These are phyloP conservation scores for Moringa oleifera DNA, from an alignment of 345 rosid genomes.

Conservation along the genomic window DNA sequence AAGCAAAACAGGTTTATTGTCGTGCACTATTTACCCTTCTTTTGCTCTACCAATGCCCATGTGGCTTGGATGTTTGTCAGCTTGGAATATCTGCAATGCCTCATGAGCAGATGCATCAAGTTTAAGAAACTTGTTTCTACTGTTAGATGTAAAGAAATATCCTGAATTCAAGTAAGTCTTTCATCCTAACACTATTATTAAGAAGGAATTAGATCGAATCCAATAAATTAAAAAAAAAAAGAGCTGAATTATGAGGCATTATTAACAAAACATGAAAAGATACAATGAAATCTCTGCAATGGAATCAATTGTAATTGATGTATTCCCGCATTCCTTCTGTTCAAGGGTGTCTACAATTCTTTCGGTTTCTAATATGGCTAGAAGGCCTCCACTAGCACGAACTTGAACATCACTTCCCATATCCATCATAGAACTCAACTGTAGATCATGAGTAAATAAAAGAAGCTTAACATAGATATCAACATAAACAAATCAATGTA, in stretches of 20 bases:
- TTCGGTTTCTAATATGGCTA: conserved; percentile 93
- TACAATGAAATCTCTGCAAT: conserved; percentile 77
- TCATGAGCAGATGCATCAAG: conserved; percentile 92
- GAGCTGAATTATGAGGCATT: background rate
- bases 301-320: conserved; percentile 78
- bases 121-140: conserved; percentile 80
- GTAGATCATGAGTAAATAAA: conserved; percentile 22
- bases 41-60: conserved; percentile 99
- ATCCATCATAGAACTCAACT: conserved; percentile 98
- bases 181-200: background rate
- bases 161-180: conserved; percentile 11
- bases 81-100: conserved; percentile 89
- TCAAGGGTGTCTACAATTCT: conserved; percentile 79
- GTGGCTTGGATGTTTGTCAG: conserved; percentile 97
- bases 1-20: conserved; percentile 15
- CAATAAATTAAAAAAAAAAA: too few relatives aligned
- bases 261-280: conserved; percentile 27
- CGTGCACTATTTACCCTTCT: conserved; percentile 64
- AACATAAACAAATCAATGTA: background rate
- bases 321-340: conserved; percentile 67
- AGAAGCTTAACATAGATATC: background rate
- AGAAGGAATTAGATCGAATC: background rate
- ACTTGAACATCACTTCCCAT: conserved; percentile 85
- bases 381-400: conserved; percentile 94
- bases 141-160: conserved; percentile 36